Conservation (phyloP, 2,329 filamentous ascomycete species). For the Fusarium foetens region DNA sequence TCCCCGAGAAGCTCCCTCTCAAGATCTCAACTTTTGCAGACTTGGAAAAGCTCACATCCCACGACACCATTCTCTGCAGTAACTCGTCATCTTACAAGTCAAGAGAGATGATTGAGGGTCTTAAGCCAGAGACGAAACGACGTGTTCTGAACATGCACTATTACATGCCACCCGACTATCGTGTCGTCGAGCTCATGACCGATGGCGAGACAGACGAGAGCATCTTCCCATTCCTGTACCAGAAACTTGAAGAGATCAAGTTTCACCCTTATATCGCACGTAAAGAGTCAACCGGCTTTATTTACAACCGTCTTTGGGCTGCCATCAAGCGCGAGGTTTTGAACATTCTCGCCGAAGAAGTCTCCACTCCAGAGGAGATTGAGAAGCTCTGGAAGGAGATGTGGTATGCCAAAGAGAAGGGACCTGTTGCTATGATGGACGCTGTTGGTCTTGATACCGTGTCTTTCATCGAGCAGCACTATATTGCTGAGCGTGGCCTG, state of each 20-base stretch:
- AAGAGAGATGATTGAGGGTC: background rate
- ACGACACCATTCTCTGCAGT: background rate
- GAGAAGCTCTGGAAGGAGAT: constrained; percentile 11
- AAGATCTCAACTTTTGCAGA: constrained; percentile 19
- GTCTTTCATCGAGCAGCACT: constrained; percentile 15
- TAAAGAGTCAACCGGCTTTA: constrained; percentile 16
- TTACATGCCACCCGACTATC: constrained; percentile 6
- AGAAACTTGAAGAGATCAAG: background rate
- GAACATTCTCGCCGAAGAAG: background rate
- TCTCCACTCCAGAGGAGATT: background rate
- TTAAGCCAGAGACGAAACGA: background rate
- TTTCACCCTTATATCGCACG: constrained; percentile 2
- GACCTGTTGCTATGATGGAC: constrained; percentile 10
- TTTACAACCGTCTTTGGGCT: constrained; percentile 12
- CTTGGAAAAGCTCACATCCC: background rate
- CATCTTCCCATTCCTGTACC: constrained; percentile 1
- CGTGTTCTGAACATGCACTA: constrained; percentile 18
- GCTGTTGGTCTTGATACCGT: constrained; percentile 12
- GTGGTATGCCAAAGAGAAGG: constrained; percentile 5
- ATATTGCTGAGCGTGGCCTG: background rate
- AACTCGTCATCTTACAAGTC: constrained; percentile 18
- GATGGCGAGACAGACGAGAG: background rate
- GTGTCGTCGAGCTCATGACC: constrained; percentile 12
- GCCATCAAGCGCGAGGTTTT: constrained; percentile 11
- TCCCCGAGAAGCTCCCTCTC: constrained; percentile 1